phyloP scores from a whole-genome alignment of 2,329 filamentous ascomycete species.

The Aspergillus bombycis region DNA sequence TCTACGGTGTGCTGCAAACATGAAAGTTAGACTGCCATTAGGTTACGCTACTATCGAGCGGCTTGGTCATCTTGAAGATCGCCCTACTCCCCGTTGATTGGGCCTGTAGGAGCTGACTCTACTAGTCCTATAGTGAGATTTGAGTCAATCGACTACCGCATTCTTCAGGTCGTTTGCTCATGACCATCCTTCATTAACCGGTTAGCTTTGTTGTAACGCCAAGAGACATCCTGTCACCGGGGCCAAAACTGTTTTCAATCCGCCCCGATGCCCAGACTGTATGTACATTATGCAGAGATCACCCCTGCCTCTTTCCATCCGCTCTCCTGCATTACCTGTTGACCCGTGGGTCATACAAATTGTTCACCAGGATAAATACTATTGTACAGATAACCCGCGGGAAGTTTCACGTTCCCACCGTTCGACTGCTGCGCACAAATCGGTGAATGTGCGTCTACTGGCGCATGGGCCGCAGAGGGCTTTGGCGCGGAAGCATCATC shows the following conservation, averaged over 20 bases:
- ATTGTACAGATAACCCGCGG: conserved; percentile 35
- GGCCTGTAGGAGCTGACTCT: neutral
- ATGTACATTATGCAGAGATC: conserved; percentile 24
- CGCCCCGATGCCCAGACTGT: conserved; percentile 11
- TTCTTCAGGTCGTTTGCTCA: neutral
- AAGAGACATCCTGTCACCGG: conserved; percentile 16
- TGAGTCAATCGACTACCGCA: neutral
- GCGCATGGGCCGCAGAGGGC: conserved; percentile 35
- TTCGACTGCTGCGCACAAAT: conserved; percentile 1
- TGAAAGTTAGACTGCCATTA: too few relatives aligned
- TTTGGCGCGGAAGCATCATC: conserved; percentile 63
- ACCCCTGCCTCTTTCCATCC: conserved; percentile 1
- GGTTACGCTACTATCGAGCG: too few relatives aligned
- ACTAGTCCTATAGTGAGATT: neutral
- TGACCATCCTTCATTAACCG: conserved; percentile 23
- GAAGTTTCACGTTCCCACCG: conserved; percentile 8
- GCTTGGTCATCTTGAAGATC: neutral
- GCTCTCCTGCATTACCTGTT: conserved; percentile 7
- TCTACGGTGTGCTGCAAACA: too few relatives aligned
- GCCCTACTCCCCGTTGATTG: neutral
- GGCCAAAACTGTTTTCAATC: conserved; percentile 14
- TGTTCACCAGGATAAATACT: conserved; percentile 19
- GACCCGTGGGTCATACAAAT: conserved; percentile 9
- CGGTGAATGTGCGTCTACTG: conserved; percentile 27
- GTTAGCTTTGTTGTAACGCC: conserved; percentile 22